phyloP scores from a whole-genome alignment of 106 monocot genomes.

The Amphibolis antarctica region DNA sequence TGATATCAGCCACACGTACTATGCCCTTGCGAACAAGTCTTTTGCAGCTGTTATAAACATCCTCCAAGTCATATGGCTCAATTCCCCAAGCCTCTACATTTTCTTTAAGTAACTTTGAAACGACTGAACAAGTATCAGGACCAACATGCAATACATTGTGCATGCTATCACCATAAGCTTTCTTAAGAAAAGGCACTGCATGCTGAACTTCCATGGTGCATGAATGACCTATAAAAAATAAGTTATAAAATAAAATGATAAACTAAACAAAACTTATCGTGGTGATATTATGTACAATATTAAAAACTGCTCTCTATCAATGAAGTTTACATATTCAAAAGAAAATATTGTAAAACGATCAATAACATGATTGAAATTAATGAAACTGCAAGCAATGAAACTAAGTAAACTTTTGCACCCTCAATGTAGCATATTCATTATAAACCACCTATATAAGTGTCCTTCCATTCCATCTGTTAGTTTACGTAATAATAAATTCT shows the following conservation, averaged over 20 bases:
- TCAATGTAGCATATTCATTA: too few relatives aligned
- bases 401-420: too few relatives aligned
- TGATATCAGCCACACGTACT: conserved; percentile 75
- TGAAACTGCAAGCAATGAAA: too few relatives aligned
- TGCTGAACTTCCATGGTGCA: conserved; percentile 63
- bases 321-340: not conserved
- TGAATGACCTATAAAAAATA: conserved; percentile 31
- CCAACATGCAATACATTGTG: conserved; percentile 76
- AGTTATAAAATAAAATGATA: not conserved
- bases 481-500: too few relatives aligned
- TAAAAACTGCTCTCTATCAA: not conserved
- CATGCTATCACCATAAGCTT: conserved; percentile 68
- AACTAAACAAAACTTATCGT: not conserved
- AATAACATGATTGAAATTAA: not conserved
- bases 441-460: too few relatives aligned
- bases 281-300: not conserved
- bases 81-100: conserved; percentile 77
- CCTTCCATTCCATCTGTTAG: too few relatives aligned
- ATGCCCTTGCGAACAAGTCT: conserved; percentile 82
- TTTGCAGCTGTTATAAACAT: conserved; percentile 69
- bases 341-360: not conserved
- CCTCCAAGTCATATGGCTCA: conserved; percentile 90
- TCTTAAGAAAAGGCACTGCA: conserved; percentile 70
- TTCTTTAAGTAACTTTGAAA: conserved; percentile 65
- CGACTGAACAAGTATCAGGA: conserved; percentile 69